A percentile compares a stretch with the other conserved stretches of the same genome.
Evolutionary conservation across 2,329 filamentous ascomycete species (phyloP).

Genomic region (Neofusicoccum umdonicola): DNA sequence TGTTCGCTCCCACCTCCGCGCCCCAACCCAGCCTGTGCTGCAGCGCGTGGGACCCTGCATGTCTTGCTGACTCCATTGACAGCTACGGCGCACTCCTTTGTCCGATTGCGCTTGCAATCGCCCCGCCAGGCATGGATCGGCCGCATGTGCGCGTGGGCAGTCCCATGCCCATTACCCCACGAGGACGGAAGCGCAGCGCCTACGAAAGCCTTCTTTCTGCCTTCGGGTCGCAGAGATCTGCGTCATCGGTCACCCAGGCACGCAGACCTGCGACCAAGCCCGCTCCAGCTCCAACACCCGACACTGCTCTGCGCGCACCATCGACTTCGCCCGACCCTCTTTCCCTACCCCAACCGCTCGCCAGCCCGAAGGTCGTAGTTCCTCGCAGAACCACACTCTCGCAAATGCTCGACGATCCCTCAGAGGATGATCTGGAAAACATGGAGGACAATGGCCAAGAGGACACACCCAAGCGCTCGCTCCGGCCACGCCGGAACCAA

Average conservation of each 20-base stretch:
- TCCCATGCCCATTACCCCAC: neutral
- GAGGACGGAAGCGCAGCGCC: neutral
- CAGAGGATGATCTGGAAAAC: neutral
- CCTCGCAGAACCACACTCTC: too few species aligned
- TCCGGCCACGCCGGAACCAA: neutral
- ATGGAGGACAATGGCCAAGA: neutral
- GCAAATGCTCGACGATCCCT: neutral
- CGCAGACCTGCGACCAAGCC: neutral
- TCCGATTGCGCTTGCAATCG: neutral
- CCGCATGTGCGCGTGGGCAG: neutral
- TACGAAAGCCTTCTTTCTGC: neutral
- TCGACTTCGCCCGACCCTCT: neutral
- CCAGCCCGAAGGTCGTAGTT: neutral
- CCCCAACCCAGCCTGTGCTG: neutral
- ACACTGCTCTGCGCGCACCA: neutral
- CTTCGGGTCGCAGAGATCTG: constrained; percentile 28
- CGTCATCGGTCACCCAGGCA: constrained; percentile 32
- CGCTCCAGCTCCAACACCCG: neutral
- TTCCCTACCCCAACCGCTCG: neutral
- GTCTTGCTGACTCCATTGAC: neutral
- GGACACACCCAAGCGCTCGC: neutral
- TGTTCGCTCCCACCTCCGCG: neutral
- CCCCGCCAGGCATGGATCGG: constrained; percentile 23
- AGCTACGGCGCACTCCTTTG: neutral
- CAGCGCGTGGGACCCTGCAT: neutral